Conservation (phyloP, 148 eudicot species). For the Silene uniflora region DNA sequence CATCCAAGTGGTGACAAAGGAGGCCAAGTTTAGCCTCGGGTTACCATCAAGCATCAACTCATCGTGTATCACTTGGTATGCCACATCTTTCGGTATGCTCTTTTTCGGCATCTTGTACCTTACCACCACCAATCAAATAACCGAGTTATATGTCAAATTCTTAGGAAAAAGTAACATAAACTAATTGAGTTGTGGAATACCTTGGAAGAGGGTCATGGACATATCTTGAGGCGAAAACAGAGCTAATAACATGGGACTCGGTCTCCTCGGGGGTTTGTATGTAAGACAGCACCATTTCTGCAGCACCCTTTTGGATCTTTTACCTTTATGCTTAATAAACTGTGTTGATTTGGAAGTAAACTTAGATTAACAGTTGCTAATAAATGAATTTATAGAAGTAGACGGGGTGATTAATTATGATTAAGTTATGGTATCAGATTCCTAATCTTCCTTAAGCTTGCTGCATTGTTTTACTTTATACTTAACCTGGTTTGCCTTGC, state of each 20-base stretch:
- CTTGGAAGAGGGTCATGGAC: constrained; percentile 40
- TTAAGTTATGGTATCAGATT: constrained; percentile 8
- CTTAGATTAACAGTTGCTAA: constrained; percentile 12
- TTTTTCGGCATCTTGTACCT: constrained; percentile 36
- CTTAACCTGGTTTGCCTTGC: constrained; percentile 14
- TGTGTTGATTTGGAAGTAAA: neutral
- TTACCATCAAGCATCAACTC: constrained; percentile 55
- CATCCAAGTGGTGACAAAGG: constrained; percentile 59
- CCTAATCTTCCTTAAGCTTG: constrained; percentile 18
- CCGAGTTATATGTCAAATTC: no score
- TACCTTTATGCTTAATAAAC: neutral
- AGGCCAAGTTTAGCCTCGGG: constrained; percentile 44
- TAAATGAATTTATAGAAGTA: constrained; percentile 7
- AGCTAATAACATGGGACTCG: constrained; percentile 23
- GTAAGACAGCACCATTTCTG: constrained; percentile 27
- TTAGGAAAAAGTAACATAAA: no score
- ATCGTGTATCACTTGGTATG: constrained; percentile 48
- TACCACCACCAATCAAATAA: no score
- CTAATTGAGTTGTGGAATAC: constrained; percentile 5
- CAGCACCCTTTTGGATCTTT: neutral
- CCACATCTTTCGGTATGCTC: constrained; percentile 47
- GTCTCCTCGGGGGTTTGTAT: constrained; percentile 25
- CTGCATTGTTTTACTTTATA: constrained; percentile 20
- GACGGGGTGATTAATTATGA: neutral
- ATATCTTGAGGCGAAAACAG: constrained; percentile 41